These are phyloP conservation scores for Magnaporthales sp. DNA, from an alignment of 2,329 filamentous ascomycete genomes.

Conservation along the genomic window DNA sequence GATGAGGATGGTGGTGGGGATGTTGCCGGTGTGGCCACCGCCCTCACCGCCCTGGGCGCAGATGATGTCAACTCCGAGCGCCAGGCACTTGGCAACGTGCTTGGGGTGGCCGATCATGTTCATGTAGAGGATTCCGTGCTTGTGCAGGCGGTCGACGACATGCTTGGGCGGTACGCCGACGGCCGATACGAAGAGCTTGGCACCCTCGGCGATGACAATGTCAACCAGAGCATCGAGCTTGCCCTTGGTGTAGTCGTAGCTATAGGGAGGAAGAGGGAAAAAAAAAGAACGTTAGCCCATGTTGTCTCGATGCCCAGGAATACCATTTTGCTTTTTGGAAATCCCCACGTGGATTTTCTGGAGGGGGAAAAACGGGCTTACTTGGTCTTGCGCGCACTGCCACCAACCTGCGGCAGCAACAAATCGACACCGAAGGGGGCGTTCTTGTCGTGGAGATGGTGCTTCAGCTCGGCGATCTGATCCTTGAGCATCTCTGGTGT, in stretches of 20 bases:
- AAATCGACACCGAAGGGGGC: slow-evolving; percentile 93
- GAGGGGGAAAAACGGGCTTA: slow-evolving; percentile 22
- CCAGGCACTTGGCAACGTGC: slow-evolving; percentile 94
- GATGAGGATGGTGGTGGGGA: slow-evolving; percentile 86
- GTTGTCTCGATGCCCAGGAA: neutral
- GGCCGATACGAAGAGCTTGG: slow-evolving; percentile 91
- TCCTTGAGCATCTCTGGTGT: slow-evolving; percentile 95
- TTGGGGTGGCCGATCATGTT: slow-evolving; percentile 99
- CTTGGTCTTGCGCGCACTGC: slow-evolving; percentile 91
- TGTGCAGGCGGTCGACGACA: slow-evolving; percentile 86
- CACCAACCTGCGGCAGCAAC: slow-evolving; percentile 88
- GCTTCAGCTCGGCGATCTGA: slow-evolving; percentile 91
- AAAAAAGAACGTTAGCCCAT: slow-evolving; percentile 10
- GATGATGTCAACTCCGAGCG: slow-evolving; percentile 89
- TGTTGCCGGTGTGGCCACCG: slow-evolving; percentile 91
- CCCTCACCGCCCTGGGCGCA: slow-evolving; percentile 98
- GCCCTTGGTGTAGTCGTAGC: slow-evolving; percentile 99
- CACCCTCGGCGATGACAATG: slow-evolving; percentile 86
- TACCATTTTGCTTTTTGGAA: neutral
- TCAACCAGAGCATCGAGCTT: slow-evolving; percentile 87
- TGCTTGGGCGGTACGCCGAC: slow-evolving; percentile 86
- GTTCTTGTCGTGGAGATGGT: slow-evolving; percentile 78
- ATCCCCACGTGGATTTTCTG: neutral
- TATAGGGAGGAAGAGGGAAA: slow-evolving; percentile 26
- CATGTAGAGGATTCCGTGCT: slow-evolving; percentile 87